Evolutionary conservation across 768 basidiomycete species (phyloP).

Genomic region (Mycena polygramma): DNA sequence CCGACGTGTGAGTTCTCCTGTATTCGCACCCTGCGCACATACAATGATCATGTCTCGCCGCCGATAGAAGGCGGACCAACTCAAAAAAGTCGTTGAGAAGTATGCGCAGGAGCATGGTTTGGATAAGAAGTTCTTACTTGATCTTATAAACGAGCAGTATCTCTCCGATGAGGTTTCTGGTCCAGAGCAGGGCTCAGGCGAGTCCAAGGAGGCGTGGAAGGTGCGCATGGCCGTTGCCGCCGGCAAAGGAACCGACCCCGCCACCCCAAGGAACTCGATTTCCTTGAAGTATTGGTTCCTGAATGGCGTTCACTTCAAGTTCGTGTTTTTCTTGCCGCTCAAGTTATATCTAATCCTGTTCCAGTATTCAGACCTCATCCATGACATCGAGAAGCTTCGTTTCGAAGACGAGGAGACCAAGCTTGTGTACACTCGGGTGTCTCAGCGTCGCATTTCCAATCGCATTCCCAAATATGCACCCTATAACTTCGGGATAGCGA

Average conservation of each 20-base stretch:
- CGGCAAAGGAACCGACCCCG: background rate
- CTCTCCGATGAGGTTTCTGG: slow-evolving; percentile 19
- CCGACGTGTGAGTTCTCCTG: too few relatives aligned
- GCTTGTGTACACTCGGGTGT: slow-evolving; percentile 6
- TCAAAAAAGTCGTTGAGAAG: background rate
- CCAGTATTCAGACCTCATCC: background rate
- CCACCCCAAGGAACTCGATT: too few relatives aligned
- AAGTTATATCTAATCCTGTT: background rate
- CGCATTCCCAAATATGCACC: slow-evolving; percentile 1
- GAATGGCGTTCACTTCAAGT: background rate
- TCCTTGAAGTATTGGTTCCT: slow-evolving; percentile 1
- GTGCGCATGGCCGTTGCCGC: slow-evolving; percentile 5
- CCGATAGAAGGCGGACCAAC: background rate
- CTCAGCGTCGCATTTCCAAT: background rate
- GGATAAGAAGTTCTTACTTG: background rate
- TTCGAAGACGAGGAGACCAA: background rate
- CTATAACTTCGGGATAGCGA: slow-evolving; percentile 4
- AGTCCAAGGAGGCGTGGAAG: background rate
- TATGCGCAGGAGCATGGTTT: background rate
- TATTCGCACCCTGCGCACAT: too few relatives aligned
- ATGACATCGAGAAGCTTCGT: background rate
- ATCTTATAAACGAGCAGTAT: background rate
- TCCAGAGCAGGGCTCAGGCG: background rate
- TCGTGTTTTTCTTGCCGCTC: background rate
- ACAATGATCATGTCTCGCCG: too few relatives aligned